Evolutionary conservation across 768 basidiomycete species (phyloP), one percentile per base, ranked within the genome.

Genomic region (Phlebiopsis flavidoalba): DNA sequence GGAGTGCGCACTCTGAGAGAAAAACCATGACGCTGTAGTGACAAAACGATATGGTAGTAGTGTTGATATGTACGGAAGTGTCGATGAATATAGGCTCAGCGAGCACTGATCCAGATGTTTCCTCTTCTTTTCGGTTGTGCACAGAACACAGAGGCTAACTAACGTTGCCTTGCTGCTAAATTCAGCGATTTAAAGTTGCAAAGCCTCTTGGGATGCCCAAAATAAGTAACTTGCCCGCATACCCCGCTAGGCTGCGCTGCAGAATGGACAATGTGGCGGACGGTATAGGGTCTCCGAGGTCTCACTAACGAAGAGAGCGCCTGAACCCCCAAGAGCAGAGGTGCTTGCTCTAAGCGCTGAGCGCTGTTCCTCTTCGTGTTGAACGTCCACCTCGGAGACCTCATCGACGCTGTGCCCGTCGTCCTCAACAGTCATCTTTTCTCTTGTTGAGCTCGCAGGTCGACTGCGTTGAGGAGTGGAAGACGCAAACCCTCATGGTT

Each of bases 371-470:
- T 12, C 40, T 31, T 52, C 21, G 52, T 55, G 21, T 36, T 55
- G 35, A 43, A 55, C 54, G 36, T 55, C 54, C 54, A 55, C 22
- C 54, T 35, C 52, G 52, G 35, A 53, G 54, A 37, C 36, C 54
- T 55, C 54, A 37, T 24, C 54, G 57, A 58, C 40, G 57, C 35
- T 36, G 46, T n/a, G 40, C 51, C 31, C 17, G 37, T 45, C 43
- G 48, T 40, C 22, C 37, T 46, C 59, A 47, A 26, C 51, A 51
- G 19, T 60, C 31, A n/a, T n/a, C n/a, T n/a, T 60, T 51, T 69
- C 68, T 65, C 67, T 69, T 67, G 67, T 62, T 66, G 68, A 64
- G 60, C 61, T 60, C 68, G 65, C 65, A 57, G 60, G 59, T 60
- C 63, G 64, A 50, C 60, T 61, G n/a, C 57, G 54, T 53, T 63